phyloP scores from a whole-genome alignment of 257 asterid genomes.

The Lycium ferocissimum region DNA sequence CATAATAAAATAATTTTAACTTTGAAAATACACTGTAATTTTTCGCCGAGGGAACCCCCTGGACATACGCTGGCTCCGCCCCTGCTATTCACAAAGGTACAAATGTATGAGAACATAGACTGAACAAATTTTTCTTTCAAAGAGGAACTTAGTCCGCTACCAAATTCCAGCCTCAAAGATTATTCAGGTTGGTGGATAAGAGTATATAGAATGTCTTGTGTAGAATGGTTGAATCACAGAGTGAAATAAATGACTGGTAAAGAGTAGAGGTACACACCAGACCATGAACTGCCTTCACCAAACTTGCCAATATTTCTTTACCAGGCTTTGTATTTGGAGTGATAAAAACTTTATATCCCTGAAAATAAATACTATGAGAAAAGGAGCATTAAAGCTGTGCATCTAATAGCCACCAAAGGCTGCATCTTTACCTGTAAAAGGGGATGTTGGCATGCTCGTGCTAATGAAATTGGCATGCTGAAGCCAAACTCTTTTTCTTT shows the following conservation, averaged over 20 bases:
- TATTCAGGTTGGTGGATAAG: conserved; percentile 4
- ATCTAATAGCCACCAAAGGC: conserved; percentile 32
- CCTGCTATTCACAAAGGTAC: neutral
- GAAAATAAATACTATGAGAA: conserved; percentile 46
- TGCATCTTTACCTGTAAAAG: conserved; percentile 68
- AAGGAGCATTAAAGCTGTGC: neutral
- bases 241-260: conserved; percentile 13
- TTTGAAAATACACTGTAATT: too few relatives aligned
- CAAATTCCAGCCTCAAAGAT: neutral
- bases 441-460: conserved; percentile 77
- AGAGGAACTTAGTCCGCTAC: neutral
- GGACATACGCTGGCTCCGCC: too few relatives aligned
- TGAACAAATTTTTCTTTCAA: neutral
- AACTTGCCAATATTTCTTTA: conserved; percentile 67
- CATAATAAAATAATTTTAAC: too few relatives aligned
- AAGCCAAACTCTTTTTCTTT: conserved; percentile 92
- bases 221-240: neutral
- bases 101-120: conserved; percentile 14
- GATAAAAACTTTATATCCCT: conserved; percentile 81
- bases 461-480: conserved; percentile 79
- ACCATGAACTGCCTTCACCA: conserved; percentile 92
- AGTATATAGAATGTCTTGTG: neutral
- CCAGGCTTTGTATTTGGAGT: conserved; percentile 98
- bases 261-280: conserved; percentile 57
- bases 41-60: too few relatives aligned